A percentile compares a stretch with the other conserved stretches of the same genome.
Conservation (phyloP, 208 protist species). For the Tritrichomonas foetus region DNA sequence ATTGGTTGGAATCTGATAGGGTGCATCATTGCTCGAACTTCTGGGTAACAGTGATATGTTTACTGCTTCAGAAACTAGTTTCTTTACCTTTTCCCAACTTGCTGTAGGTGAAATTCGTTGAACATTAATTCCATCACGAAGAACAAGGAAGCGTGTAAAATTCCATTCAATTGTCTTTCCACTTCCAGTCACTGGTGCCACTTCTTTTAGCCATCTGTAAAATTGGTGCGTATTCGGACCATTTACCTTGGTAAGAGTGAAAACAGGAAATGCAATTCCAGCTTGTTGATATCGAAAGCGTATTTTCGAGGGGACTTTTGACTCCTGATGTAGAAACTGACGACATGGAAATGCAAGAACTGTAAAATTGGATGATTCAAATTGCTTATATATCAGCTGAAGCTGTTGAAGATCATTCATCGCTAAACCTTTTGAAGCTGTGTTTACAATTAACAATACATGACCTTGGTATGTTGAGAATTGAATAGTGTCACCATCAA, state of each 20-base stretch:
- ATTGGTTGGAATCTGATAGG: too few species aligned
- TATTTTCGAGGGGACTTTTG: neutral
- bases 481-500: neutral
- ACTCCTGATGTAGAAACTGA: neutral
- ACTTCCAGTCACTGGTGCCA: too few species aligned
- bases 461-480: neutral
- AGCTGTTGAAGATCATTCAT: neutral
- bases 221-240: neutral
- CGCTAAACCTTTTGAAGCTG: neutral
- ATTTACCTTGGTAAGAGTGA: neutral
- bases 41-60: too few species aligned
- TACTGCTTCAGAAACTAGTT: too few species aligned
- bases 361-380: neutral
- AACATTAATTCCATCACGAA: neutral
- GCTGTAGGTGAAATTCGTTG: neutral
- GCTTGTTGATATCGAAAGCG: neutral
- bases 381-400: neutral
- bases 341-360: neutral
- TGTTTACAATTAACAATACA: conserved; percentile 25
- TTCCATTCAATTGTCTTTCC: neutral
- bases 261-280: neutral
- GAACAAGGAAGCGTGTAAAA: neutral
- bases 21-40: too few species aligned
- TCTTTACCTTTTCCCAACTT: too few species aligned
- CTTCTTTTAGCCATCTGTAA: neutral